Evolutionary conservation across 306 rosid genomes (phyloP), one percentile per base, ranked within the genome.

Genomic region (Luffa aegyptiaca): DNA sequence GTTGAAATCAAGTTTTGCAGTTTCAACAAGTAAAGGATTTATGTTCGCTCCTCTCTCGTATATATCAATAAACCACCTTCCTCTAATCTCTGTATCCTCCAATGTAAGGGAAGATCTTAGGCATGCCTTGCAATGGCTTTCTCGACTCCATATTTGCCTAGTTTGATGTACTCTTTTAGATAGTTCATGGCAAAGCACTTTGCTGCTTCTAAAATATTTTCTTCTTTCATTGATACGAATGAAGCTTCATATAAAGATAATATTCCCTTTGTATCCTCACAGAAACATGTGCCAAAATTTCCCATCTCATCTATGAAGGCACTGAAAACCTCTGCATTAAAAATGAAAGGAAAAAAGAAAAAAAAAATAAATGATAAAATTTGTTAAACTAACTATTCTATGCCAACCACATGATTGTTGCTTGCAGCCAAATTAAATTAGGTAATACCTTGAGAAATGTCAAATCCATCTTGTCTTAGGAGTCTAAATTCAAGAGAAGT

Each of bases 401-500:
- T 10, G 21, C 12, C 5, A 12, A 13, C 6, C n/a, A 3, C n/a
- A 55, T 7, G 7, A 55, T 44, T 44, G 46, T 44, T 36, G 39
- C 39, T 36, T 3, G 3, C 39, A 36, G 3, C 39, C 39, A 1
- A 45, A 6, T 72, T 45, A 45, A 45, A 45, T 45, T 45, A 4
- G 0, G 44, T 44, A 8, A 14, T 71, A 61, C 80, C 80, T 65
- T 65, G 63, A 69, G 37, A 35, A 12, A 36, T 63, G 36, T 8
- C 10, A 18, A 20, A 64, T n/a, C 85, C 84, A 17, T 77, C 56
- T 39, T 72, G 82, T 61, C 82, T 62, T 21, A 79, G 57, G 7
- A 83, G 58, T 72, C 85, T 82, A 78, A 78, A 78, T 49, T 72
- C 75, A 78, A 82, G 85, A 36, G 85, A 56, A 1, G 79, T 73